phyloP scores from a whole-genome alignment of 1,284 basidiomycete genomes.

The Pyrrhoderma noxium region DNA sequence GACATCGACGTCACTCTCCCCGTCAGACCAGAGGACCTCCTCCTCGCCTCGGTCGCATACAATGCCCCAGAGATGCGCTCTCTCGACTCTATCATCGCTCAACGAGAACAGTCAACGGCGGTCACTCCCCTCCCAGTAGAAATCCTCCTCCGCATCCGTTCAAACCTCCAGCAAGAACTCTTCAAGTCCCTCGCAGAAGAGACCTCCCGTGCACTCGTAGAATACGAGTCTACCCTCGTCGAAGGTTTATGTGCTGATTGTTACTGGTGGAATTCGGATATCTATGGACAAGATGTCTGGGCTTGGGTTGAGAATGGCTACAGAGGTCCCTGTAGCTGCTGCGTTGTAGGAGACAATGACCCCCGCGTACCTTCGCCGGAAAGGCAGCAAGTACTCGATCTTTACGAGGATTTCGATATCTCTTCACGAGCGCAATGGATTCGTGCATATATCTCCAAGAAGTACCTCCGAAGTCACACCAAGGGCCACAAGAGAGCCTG shows the following conservation, averaged over 20 bases:
- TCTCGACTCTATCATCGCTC: conserved; percentile 32
- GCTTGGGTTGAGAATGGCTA: conserved; percentile 29
- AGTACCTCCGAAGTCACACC: conserved; percentile 6
- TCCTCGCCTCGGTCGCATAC: conserved; percentile 44
- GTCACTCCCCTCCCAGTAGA: conserved; percentile 36
- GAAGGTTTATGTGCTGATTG: conserved; percentile 39
- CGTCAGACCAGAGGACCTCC: conserved; percentile 25
- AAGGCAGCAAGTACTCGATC: conserved; percentile 4
- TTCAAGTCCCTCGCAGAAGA: conserved; percentile 29
- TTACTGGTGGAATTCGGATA: conserved; percentile 38
- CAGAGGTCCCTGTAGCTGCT: conserved; percentile 19
- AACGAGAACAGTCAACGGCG: background rate
- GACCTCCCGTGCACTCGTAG: conserved; percentile 32
- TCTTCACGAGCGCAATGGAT: conserved; percentile 19
- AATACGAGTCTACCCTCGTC: conserved; percentile 35
- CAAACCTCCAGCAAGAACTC: conserved; percentile 32
- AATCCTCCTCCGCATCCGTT: conserved; percentile 39
- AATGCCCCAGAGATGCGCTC: conserved; percentile 37
- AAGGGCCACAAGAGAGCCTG: background rate
- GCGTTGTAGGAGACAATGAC: conserved; percentile 13
- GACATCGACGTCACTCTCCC: conserved; percentile 3
- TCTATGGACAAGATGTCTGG: conserved; percentile 43
- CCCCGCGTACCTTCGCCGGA: conserved; percentile 9
- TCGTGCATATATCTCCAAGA: conserved; percentile 16
- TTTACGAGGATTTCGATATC: conserved; percentile 9